These are phyloP conservation scores for Umbilicus rupestris DNA, from an alignment of 164 flowering plant species.

Conservation along the genomic window DNA sequence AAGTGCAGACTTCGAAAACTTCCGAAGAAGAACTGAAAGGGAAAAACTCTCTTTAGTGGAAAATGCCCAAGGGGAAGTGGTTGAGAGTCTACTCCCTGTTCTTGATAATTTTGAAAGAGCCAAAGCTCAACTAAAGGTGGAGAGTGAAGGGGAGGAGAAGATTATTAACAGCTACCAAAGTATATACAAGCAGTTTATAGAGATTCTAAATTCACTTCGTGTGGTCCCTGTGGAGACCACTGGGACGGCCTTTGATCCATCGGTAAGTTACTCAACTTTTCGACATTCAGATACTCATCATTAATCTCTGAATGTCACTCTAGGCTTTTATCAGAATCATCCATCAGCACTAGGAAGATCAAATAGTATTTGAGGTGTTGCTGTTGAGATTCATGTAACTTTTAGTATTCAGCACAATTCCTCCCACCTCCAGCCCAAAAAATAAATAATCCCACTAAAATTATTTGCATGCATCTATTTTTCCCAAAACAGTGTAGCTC, in stretches of 20 bases:
- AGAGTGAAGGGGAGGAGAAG: slow-evolving; percentile 77
- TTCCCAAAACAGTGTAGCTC: not conserved
- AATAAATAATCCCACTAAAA: not conserved
- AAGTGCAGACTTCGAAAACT: slow-evolving; percentile 93
- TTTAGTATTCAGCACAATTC: not conserved
- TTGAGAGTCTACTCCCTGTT: slow-evolving; percentile 66
- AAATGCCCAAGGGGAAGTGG: slow-evolving; percentile 83
- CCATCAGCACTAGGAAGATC: not conserved
- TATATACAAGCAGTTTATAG: slow-evolving; percentile 81
- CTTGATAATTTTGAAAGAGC: slow-evolving; percentile 96
- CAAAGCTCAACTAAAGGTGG: slow-evolving; percentile 67
- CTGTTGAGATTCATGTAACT: not conserved
- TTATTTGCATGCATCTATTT: not conserved
- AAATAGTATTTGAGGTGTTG: not conserved
- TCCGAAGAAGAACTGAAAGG: slow-evolving; percentile 84
- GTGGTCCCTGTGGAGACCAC: slow-evolving; percentile 70
- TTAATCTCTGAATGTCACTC: not conserved
- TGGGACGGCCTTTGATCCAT: slow-evolving; percentile 74
- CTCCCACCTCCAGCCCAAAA: no score
- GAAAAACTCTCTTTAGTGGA: slow-evolving; percentile 59
- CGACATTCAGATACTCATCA: not conserved
- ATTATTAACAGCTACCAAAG: slow-evolving; percentile 79
- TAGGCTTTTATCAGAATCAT: not conserved
- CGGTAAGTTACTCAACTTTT: slow-evolving; percentile 45
- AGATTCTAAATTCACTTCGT: slow-evolving; percentile 62